phyloP scores from a whole-genome alignment of 1,284 basidiomycete species.

The Malassezia sympodialis region DNA sequence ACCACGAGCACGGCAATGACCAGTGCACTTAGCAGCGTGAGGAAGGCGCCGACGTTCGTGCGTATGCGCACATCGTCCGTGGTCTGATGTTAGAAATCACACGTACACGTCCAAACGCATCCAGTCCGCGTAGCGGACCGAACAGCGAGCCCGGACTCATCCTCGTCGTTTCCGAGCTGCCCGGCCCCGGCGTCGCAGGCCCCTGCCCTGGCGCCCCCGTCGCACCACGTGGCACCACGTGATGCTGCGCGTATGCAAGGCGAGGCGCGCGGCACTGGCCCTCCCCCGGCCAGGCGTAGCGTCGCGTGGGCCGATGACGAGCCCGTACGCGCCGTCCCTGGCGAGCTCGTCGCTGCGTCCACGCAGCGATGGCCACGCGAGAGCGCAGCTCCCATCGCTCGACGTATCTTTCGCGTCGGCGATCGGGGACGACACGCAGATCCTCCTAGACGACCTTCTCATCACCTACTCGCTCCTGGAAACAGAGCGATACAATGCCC shows the following conservation, averaged over 20 bases:
- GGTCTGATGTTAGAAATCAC: constrained; percentile 25
- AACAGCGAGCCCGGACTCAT: constrained; percentile 8
- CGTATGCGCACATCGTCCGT: constrained; percentile 47
- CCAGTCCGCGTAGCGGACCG: constrained; percentile 16
- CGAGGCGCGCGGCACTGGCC: not conserved
- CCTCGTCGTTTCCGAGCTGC: not conserved
- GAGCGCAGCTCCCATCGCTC: not conserved
- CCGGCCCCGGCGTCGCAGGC: not conserved
- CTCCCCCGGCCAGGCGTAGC: not conserved
- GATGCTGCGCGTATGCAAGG: not conserved
- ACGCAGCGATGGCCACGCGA: not conserved
- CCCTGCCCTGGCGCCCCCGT: not conserved
- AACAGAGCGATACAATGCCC: constrained; percentile 10
- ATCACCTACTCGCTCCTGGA: constrained; percentile 14
- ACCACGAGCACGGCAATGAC: constrained; percentile 83
- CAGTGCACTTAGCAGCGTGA: constrained; percentile 81
- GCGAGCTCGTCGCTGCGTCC: not conserved
- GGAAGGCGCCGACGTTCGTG: constrained; percentile 41
- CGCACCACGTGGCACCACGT: constrained; percentile 9
- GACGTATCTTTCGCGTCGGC: not conserved
- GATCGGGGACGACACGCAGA: not conserved
- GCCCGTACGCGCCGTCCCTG: not conserved
- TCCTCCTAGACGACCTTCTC: not conserved
- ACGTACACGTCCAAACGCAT: constrained; percentile 17
- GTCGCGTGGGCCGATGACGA: not conserved